Base-by-base conservation (phyloP, 1,284 basidiomycete species). In the Testicularia cyperi region DNA sequence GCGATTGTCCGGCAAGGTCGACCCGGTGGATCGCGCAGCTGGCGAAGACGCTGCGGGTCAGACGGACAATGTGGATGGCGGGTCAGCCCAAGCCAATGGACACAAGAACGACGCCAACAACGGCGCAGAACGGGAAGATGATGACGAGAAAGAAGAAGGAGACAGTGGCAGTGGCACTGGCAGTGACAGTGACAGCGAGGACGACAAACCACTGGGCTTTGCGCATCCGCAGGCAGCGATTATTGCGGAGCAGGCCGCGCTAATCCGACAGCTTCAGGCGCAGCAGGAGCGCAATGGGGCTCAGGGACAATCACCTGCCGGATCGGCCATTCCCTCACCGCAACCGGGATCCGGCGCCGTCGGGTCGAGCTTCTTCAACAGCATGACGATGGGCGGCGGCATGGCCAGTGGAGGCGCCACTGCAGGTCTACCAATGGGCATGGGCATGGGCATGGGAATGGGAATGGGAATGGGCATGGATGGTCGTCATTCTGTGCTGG, bases 151-250 rank as follows among this genome's bases (percentile, higher is more conserved):
- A 26, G 58, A 67, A 10, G 37, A 38, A 15, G 40, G 40, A 15
- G 31, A 26, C 3, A n/a, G n/a, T n/a, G n/a, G n/a, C n/a, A n/a
- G n/a, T n/a, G n/a, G n/a, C n/a, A n/a, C n/a, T n/a, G 34, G 44
- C 40, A 54, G 33, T 28, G 33, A 43, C 5, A 42, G 65, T 5
- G 60, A 60, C 26, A 67, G 66, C 26, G 68, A 73, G 25, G 68
- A 66, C 34, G 54, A 71, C 45, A 39, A 44, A 32, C 70, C 72
- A 5, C 51, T 75, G 7, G 73, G 70, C 21, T 45, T 44, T 8
- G 47, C 47, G 12, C 72, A 74, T 30, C 70, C 70, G 1, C 70
- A 75, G 27, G 72, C 73, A 0, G 73, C 70, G 13, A 66, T 75
- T 47, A 74, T 75, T 29, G 72, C 72, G 6, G 68, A 74, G 38